Base-by-base conservation (phyloP, 805 yeast species). In the Wickerhamiella cacticola region DNA sequence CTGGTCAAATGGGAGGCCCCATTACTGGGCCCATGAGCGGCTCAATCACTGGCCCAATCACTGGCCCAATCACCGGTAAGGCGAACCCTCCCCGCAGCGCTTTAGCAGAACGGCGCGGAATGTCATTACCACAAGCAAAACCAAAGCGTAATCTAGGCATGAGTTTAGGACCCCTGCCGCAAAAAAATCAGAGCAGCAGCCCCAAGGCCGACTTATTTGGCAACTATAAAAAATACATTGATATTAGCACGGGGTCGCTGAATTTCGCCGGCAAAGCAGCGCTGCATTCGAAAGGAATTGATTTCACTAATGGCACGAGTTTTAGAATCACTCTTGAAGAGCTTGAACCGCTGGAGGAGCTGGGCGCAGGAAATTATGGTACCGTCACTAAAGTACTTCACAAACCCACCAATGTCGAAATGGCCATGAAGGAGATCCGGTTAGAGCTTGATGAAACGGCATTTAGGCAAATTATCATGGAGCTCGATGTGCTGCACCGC, bases 341-440 rank as follows among this genome's bases (percentile, higher is more conserved):
- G 59, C 78, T 82, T 53, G 70, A 85, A 49, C 58, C 58, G 25
- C 55, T 65, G 19, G 94, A 82, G 45, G 97, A 89, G 64, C 68
- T 92, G 41, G 98, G 98, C 1, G 76, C 89, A 41, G 98, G 98
- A 8, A 92, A 92, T 66, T 92, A 92, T 64, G 98, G 98, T 47
- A 84, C 94, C 1, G 98, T 92, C 6, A 77, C 88, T 19, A 88
- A 87, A 64, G 98, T 89, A 2, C 67, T 85, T 39, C 96, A 92
- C 64, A 85, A 80, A 59, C 97, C 97, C 10, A 87, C 95, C 0
- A 83, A 86, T 18, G 82, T 89, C 16, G 66, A 79, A 16, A 87
- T 92, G 96, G 97, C 97, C 1, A 86, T 92, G 94, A 92, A 92
- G 64, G 97, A 92, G 63, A 95, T 92, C 40, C 71, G 96, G 47